Evolutionary conservation across 768 basidiomycete genomes (phyloP), one percentile per base, ranked within the genome.

Genomic region (Rhizopogon vesiculosus): DNA sequence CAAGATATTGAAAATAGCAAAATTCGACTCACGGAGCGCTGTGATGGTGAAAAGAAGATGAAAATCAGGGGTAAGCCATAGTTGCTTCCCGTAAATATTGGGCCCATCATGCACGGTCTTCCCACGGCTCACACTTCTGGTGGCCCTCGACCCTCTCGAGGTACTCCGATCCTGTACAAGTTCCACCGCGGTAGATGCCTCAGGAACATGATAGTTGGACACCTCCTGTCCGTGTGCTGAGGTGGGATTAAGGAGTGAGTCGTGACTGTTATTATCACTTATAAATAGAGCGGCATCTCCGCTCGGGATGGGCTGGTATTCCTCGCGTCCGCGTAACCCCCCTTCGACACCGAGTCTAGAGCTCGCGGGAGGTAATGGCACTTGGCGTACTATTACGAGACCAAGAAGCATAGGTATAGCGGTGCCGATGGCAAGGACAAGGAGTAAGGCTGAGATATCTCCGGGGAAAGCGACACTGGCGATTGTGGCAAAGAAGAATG

Each of bases 401-500:
- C 91, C 93, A n/a, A 91, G 60, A 35, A 92, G 66, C 84, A 93
- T 89, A 0, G 91, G 89, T 2, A 86, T 61, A 0, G 90, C 77
- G 0, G 92, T 93, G 2, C 93, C 93, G 2, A 92, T 59, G 0
- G 86, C 81, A 5, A 97, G 81, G 4, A 92, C 70, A 0, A 88
- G 76, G 1, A 98, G 71, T 63, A 96, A 88, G 1, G 84, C 79
- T 0, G 86, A 87, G 0, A 89, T 90, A 62, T 93, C 78, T 0
- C 90, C 92, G 0, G 89, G 84, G 63, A 85, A 95, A 42, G 86
- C 67, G 0, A 80, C 63, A 54, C 87, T 85, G 0, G 91, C 84
- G 39, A 95, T 71, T 1, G 84, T 79, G 12, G 91, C 89, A 71
- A 95, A 97, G 59, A 90, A 76, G 75, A 96, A 96, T 0, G 94